Conservation (phyloP, 1,284 basidiomycete species). For the Trametes polyzona region DNA sequence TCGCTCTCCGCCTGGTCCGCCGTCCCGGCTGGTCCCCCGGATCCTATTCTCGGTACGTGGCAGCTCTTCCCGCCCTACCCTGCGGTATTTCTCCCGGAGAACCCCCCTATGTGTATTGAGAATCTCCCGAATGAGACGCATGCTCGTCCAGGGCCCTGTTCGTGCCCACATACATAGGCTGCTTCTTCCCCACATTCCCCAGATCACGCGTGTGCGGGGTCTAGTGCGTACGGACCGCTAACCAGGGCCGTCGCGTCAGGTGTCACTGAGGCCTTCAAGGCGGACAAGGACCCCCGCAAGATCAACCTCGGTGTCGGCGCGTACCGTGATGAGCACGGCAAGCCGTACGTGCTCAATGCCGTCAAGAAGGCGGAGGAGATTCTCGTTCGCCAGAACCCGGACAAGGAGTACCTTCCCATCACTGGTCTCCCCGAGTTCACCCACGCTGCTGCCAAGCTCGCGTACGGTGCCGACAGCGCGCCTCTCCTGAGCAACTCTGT, state of each 20-base stretch:
- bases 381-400: slow-evolving; percentile 69
- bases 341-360: slow-evolving; percentile 91
- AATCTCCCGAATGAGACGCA: slow-evolving; percentile 6
- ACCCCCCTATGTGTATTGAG: slow-evolving; percentile 7
- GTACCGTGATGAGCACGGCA: slow-evolving; percentile 93
- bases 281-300: slow-evolving; percentile 88
- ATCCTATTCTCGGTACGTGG: slow-evolving; percentile 86
- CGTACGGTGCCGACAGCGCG: slow-evolving; percentile 85
- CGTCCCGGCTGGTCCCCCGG: slow-evolving; percentile 89
- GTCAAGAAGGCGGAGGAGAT: slow-evolving; percentile 93
- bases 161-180: background rate
- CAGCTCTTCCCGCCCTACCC: slow-evolving; percentile 5
- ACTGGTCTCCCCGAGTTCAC: slow-evolving; percentile 91
- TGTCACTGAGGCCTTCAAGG: slow-evolving; percentile 94
- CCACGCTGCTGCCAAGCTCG: slow-evolving; percentile 88
- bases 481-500: slow-evolving; percentile 82
- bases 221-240: background rate
- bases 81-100: slow-evolving; percentile 16
- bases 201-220: slow-evolving; percentile 3
- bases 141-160: background rate
- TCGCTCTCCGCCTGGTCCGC: slow-evolving; percentile 79
- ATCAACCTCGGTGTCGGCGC: slow-evolving; percentile 97
- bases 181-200: slow-evolving; percentile 11
- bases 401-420: slow-evolving; percentile 99
- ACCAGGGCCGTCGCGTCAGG: slow-evolving; percentile 44